Percentiles rank a stretch among this genome's conserved stretches.
Conservation (phyloP, 345 rosid species). For the Camelina laxa region DNA sequence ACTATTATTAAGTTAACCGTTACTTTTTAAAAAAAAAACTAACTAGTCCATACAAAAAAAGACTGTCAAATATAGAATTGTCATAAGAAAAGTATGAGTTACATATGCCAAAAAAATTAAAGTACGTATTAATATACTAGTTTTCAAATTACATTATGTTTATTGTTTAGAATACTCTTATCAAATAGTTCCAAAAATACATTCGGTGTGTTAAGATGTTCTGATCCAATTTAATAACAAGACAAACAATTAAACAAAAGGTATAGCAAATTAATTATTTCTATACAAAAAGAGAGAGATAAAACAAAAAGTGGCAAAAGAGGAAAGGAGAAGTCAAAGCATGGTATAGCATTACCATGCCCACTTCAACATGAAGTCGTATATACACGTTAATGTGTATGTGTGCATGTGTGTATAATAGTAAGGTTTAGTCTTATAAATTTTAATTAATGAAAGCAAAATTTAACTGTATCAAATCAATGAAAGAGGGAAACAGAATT, state of each 20-base stretch:
- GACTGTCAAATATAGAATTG: neutral
- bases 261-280: neutral
- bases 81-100: neutral
- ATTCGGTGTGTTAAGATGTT: constrained; percentile 32
- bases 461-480: constrained; percentile 18
- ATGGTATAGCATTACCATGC: constrained; percentile 7
- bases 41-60: neutral
- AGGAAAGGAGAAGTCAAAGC: constrained; percentile 35
- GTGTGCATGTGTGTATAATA: neutral
- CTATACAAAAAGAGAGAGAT: neutral
- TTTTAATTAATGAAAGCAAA: neutral
- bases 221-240: neutral
- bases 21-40: neutral
- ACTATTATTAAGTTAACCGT: neutral
- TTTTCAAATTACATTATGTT: neutral
- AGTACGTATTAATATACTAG: neutral
- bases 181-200: constrained; percentile 23
- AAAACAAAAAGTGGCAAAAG: constrained; percentile 1
- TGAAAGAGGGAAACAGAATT: constrained; percentile 17
- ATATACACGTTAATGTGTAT: neutral
- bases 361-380: constrained; percentile 14
- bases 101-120: neutral
- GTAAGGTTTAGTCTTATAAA: neutral
- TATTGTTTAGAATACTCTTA: neutral
- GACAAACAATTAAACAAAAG: constrained; percentile 25